Conservation (phyloP, 1,284 basidiomycete genomes). For the Marasmius fiardii region DNA sequence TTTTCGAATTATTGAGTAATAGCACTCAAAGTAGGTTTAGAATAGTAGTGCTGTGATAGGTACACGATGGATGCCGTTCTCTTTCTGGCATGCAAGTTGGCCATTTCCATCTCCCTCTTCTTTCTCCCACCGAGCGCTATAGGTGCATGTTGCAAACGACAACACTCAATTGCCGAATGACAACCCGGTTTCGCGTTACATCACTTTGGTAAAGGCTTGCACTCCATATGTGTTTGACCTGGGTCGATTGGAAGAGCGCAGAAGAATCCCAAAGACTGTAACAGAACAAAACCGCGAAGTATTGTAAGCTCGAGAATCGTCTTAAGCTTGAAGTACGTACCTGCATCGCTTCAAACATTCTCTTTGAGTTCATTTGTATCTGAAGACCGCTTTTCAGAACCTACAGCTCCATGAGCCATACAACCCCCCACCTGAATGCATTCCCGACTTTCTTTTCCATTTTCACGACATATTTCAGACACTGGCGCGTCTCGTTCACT, state of each 20-base stretch:
- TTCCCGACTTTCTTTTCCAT: constrained; percentile 38
- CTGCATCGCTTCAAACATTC: constrained; percentile 78
- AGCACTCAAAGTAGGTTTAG: too few relatives aligned
- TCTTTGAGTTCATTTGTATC: constrained; percentile 67
- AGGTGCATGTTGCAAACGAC: too few relatives aligned
- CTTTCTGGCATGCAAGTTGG: too few relatives aligned
- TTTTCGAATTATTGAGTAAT: too few relatives aligned
- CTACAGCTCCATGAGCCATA: not conserved
- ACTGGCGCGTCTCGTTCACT: constrained; percentile 53
- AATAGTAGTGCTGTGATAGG: too few relatives aligned
- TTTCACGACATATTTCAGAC: constrained; percentile 64
- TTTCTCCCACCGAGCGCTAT: too few relatives aligned
- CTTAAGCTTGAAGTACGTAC: constrained; percentile 29
- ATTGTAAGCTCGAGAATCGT: not conserved
- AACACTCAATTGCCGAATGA: too few relatives aligned
- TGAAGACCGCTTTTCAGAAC: constrained; percentile 24
- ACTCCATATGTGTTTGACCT: constrained; percentile 70
- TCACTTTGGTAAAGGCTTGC: constrained; percentile 37
- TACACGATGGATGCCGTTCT: too few relatives aligned
- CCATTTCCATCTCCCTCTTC: too few relatives aligned
- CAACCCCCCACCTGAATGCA: constrained; percentile 59
- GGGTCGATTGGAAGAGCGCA: constrained; percentile 76
- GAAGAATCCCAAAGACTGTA: constrained; percentile 69
- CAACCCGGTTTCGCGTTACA: too few relatives aligned
- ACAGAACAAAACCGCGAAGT: not conserved